phyloP scores from a whole-genome alignment of 495 filamentous ascomycete species.

The Hyaloscypha hepaticicola region DNA sequence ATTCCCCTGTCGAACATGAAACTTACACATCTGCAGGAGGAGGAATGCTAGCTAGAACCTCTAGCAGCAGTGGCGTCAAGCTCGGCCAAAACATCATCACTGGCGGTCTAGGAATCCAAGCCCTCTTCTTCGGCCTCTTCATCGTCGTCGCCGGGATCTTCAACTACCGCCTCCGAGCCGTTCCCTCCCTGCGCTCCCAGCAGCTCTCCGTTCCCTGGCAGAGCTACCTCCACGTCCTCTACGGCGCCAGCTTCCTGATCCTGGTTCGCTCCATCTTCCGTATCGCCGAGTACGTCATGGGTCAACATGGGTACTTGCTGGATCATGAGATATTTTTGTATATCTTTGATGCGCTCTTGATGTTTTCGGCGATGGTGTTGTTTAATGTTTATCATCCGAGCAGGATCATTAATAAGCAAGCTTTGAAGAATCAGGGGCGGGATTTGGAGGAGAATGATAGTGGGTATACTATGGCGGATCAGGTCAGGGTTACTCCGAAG shows the following conservation, averaged over 20 bases:
- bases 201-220: slow-evolving; percentile 25
- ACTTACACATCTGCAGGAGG: slow-evolving; percentile 23
- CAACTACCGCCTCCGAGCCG: slow-evolving; percentile 29
- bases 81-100: slow-evolving; percentile 46
- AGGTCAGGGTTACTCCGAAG: background rate
- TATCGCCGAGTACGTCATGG: slow-evolving; percentile 57
- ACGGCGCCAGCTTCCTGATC: slow-evolving; percentile 51
- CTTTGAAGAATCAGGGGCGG: background rate
- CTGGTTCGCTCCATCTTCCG: slow-evolving; percentile 57
- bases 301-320: slow-evolving; percentile 41
- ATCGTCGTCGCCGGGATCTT: slow-evolving; percentile 44
- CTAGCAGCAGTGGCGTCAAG: slow-evolving; percentile 28
- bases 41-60: slow-evolving; percentile 39
- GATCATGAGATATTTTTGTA: slow-evolving; percentile 28
- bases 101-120: slow-evolving; percentile 45
- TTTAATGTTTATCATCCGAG: slow-evolving; percentile 54
- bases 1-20: background rate
- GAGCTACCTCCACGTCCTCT: slow-evolving; percentile 41
- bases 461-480: slow-evolving; percentile 1
- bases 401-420: slow-evolving; percentile 22
- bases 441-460: slow-evolving; percentile 17
- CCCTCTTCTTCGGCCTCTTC: slow-evolving; percentile 53
- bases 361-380: slow-evolving; percentile 47
- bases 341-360: slow-evolving; percentile 49
- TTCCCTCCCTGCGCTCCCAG: slow-evolving; percentile 22